Percentiles rank a stretch among this genome's conserved stretches.
Evolutionary conservation across 1,139 yeast genomes (phyloP).

Genomic region (Arxiozyma telluris): DNA sequence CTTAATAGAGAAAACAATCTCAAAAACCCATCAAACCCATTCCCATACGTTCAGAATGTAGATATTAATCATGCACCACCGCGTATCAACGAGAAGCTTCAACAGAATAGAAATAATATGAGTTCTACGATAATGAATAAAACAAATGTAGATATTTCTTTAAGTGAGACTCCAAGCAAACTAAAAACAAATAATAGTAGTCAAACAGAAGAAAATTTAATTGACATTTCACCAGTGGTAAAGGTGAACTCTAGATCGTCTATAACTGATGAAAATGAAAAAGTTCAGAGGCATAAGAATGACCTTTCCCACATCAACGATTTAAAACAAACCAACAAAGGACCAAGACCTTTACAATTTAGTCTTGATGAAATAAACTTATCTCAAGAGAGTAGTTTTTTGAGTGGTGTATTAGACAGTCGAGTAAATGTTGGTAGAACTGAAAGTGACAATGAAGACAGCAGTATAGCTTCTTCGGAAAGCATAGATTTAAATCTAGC

Average conservation of each 20-base stretch:
- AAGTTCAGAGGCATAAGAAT: not conserved
- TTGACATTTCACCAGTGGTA: constrained; percentile 1
- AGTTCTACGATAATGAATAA: not conserved
- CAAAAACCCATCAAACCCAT: constrained; percentile 1
- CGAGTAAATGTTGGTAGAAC: not conserved
- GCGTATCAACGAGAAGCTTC: not conserved
- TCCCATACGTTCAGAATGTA: constrained; percentile 1
- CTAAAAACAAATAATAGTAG: not conserved
- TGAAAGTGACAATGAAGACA: not conserved
- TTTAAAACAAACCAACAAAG: not conserved
- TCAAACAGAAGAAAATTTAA: not conserved
- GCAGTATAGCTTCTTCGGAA: constrained; percentile 18
- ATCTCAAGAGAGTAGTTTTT: constrained; percentile 4
- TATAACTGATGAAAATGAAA: not conserved
- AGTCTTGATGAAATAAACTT: constrained; percentile 9
- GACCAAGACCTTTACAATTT: constrained; percentile 2
- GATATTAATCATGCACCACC: not conserved
- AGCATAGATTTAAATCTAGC: constrained; percentile 25
- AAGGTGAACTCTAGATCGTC: not conserved
- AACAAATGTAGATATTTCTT: not conserved
- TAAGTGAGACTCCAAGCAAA: not conserved
- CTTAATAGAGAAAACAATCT: not conserved
- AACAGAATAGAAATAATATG: not conserved
- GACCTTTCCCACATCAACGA: not conserved
- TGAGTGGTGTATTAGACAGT: not conserved